Base-by-base conservation (phyloP, 805 yeast genomes). In the Candida schatavii region DNA sequence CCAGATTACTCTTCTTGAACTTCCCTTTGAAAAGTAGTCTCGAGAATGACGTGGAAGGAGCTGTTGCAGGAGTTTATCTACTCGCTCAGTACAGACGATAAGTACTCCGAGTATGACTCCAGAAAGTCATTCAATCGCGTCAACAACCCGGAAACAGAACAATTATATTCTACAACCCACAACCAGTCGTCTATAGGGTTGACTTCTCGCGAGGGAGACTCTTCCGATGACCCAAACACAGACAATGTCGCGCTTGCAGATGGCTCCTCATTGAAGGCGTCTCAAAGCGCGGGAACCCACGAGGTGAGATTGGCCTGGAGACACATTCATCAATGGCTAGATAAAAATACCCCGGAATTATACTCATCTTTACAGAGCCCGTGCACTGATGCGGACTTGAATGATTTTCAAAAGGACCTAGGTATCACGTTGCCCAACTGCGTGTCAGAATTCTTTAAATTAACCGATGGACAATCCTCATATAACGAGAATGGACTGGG, bases 381-480 rank as follows among this genome's bases (percentile, higher is more conserved):
- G 22, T 93, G 89, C 47, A 88, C 97, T 0, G 72, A 75, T 30
- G 77, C 83, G 44, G 99, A 93, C 59, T 71, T 91, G 43, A 72
- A 74, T 47, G 91, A 85, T 51, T 83, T 93, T 23, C 97, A 93
- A 66, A 77, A 78, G 51, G 97, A 91, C 60, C 69, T 89, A 55
- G 81, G 78, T 35, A 68, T 88, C 39, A 69, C 72, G 36, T 72
- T 93, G 35, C 99, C 99, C 1, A 68, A 80, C 2, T 87, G 91
- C 42, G 88, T 93, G 5, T 72, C 85, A 40, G 95, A 89, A 33
- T 85, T 91, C 35, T 78, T 77, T 56, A 77, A 81, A 54, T 65
- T 85, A 31, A 96, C 93, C 50, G 98, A 93, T 56, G 99, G 99
- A 40, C 99, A 93, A 66, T 54, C 64, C 9, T 48, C 51, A 22